Base-by-base conservation (phyloP, 2,329 filamentous ascomycete species). In the Pestalotiopsis sp. region DNA sequence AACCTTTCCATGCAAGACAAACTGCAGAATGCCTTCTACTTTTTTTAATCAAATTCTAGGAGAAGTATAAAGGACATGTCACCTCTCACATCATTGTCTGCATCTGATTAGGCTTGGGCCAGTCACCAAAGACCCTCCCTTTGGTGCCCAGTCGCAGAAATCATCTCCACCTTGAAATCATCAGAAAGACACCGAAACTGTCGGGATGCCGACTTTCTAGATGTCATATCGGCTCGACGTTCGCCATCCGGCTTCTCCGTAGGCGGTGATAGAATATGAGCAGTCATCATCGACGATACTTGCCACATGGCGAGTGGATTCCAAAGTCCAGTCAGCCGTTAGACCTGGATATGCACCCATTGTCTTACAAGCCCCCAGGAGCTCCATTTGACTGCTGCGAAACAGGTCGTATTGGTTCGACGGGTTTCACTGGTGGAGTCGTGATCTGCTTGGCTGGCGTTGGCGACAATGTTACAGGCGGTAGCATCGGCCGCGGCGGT, bases 401-500 rank as follows among this genome's bases (percentile, higher is more conserved):
- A 62, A 68, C 65, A 57, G 74, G 72, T 49, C 74, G 74, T 12
- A 72, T 67, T 61, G 76, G 76, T 64, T 83, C 81, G 3, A 78
- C 72, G 55, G 83, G 81, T 80, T 92, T 90, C 72, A 88, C 82
- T 2, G 89, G 90, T 27, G 90, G 89, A 17, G 87, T 88, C 64
- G 90, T 76, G 68, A 89, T 88, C 71, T 87, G 85, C 68, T 86
- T 82, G 14, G 83, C 84, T 2, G 86, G 85, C 57, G 85, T 88
- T 0, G 90, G 90, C 11, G 88, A 86, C 62, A 92, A 76, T 1
- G 86, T 82, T 2, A 85, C 78, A 0, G 89, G 89, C 4, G 89
- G 90, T 2, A 91, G 79, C 27, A 90, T 83, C 0, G 86, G 81
- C 14, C 81, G 76, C 20, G 79, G 72, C 69, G 69, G 76, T 64